A percentile compares a stretch with the other conserved stretches of the same genome.
Conservation (phyloP, 2,329 filamentous ascomycete genomes). For the Fusarium tricinctum region DNA sequence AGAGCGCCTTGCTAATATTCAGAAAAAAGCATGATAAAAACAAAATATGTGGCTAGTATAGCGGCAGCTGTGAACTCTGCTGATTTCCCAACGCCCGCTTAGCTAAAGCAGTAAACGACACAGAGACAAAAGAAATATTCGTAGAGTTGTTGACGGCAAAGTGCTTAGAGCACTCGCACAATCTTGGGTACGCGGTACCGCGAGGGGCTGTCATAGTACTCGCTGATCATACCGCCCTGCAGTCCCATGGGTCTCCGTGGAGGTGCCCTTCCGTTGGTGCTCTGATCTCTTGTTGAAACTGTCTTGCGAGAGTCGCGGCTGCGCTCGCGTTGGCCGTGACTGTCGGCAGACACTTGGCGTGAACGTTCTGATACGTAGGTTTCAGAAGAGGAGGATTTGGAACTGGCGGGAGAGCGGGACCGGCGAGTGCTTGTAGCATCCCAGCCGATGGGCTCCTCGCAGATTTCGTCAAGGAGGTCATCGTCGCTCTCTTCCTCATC, state of each 20-base stretch:
- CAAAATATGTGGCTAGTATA: slow-evolving; percentile 30
- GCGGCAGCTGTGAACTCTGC: slow-evolving; percentile 19
- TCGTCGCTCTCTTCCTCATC: slow-evolving; percentile 30
- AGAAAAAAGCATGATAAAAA: slow-evolving; percentile 22
- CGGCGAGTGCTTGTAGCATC: slow-evolving; percentile 28
- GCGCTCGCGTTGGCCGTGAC: slow-evolving; percentile 32
- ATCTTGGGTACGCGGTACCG: slow-evolving; percentile 43
- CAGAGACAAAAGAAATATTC: slow-evolving; percentile 21
- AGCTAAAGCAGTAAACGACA: slow-evolving; percentile 1
- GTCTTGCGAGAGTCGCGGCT: slow-evolving; percentile 35
- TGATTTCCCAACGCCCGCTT: slow-evolving; percentile 26
- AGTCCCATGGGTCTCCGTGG: slow-evolving; percentile 28
- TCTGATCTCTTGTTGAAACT: slow-evolving; percentile 25
- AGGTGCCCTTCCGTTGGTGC: slow-evolving; percentile 20
- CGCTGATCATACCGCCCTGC: slow-evolving; percentile 42
- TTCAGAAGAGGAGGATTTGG: slow-evolving; percentile 35
- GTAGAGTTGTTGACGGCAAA: slow-evolving; percentile 1
- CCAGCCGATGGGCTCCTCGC: slow-evolving; percentile 34
- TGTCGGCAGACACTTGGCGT: slow-evolving; percentile 36
- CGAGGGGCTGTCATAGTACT: slow-evolving; percentile 45
- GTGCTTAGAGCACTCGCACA: slow-evolving; percentile 37
- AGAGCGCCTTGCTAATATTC: slow-evolving; percentile 41
- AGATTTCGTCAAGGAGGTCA: slow-evolving; percentile 35
- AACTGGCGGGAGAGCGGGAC: slow-evolving; percentile 38
- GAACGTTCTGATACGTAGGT: slow-evolving; percentile 32